Base-by-base conservation (phyloP, 805 yeast genomes). In the Saturnispora hagleri region DNA sequence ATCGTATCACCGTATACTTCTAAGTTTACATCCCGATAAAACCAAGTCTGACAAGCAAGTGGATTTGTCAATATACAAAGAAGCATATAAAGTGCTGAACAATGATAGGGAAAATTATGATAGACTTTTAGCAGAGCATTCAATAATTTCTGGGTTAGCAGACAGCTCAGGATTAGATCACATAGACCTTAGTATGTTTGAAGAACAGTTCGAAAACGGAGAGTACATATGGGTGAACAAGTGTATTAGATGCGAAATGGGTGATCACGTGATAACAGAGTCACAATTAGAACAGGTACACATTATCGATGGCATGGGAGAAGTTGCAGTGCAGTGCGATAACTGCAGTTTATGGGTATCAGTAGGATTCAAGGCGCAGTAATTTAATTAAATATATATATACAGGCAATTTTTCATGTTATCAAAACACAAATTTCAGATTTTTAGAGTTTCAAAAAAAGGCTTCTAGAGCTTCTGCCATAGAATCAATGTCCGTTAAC, bases 261-360 rank as follows among this genome's bases (percentile, higher is more conserved):
- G 51, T 5, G 8, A 43, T 3, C 43, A 49, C 26, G 10, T 27
- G 9, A 26, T 49, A 12, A 45, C 12, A 15, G 97, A 89, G 56
- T 61, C 67, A 1, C 86, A 84, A 51, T 70, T 91, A 51, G 81
- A 69, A 17, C 31, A 49, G 15, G 47, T 49, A 2, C 43, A 43
- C 8, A 22, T 49, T 4, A 15, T 20, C 7, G 69, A 73, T 51
- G 84, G 81, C 0, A 73, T 76, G 3, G 56, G 51, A 4, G 46
- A 53, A 3, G 74, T 90, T 1, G 73, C 87, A 22, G 80, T 87
- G 0, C 96, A 90, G 60, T 91, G 98, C 63, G 63, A 69, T 12
- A 81, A 86, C 33, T 91, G 98, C 65, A 86, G 95, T 63, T 63
- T 89, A 31, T 91, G 97, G 96, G 67, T 91, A 26, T 80, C 80